Conservation (phyloP, 352 stramenopile genomes). For the Nothophytophthora sp. region DNA sequence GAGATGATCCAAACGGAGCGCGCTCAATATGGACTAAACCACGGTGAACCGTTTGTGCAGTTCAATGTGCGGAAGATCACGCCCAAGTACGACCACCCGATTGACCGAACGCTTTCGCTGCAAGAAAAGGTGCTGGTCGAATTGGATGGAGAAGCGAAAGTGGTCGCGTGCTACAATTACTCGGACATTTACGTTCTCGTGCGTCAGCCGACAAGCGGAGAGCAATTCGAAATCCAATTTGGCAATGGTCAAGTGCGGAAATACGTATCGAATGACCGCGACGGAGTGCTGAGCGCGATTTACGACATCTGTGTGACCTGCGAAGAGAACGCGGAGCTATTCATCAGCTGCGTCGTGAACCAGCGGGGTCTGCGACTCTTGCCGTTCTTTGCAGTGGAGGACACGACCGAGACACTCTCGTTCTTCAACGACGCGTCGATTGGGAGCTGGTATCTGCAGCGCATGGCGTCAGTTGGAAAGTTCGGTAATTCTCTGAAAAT, state of each 20-base stretch:
- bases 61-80: slow-evolving; percentile 72
- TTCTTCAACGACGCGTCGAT: slow-evolving; percentile 87
- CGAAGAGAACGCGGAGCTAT: slow-evolving; percentile 70
- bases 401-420: slow-evolving; percentile 60
- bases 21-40: slow-evolving; percentile 38
- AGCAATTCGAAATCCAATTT: slow-evolving; percentile 80
- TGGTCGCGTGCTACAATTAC: slow-evolving; percentile 69
- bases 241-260: slow-evolving; percentile 54
- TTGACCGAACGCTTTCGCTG: slow-evolving; percentile 60
- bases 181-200: slow-evolving; percentile 73
- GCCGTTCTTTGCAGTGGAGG: slow-evolving; percentile 73
- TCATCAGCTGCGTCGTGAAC: slow-evolving; percentile 71
- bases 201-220: slow-evolving; percentile 36
- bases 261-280: slow-evolving; percentile 70
- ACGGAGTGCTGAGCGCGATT: slow-evolving; percentile 73
- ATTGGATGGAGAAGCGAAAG: slow-evolving; percentile 44
- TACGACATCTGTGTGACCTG: slow-evolving; percentile 82
- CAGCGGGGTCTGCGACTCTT: slow-evolving; percentile 69
- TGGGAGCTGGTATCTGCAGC: slow-evolving; percentile 76
- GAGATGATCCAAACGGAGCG: slow-evolving; percentile 54
- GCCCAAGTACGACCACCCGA: slow-evolving; percentile 53
- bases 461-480: slow-evolving; percentile 72
- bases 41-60: slow-evolving; percentile 65
- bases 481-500: slow-evolving; percentile 49
- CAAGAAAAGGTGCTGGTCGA: slow-evolving; percentile 76